Base-by-base conservation (phyloP, 441 rosid species). In the Gossypium laxum region DNA sequence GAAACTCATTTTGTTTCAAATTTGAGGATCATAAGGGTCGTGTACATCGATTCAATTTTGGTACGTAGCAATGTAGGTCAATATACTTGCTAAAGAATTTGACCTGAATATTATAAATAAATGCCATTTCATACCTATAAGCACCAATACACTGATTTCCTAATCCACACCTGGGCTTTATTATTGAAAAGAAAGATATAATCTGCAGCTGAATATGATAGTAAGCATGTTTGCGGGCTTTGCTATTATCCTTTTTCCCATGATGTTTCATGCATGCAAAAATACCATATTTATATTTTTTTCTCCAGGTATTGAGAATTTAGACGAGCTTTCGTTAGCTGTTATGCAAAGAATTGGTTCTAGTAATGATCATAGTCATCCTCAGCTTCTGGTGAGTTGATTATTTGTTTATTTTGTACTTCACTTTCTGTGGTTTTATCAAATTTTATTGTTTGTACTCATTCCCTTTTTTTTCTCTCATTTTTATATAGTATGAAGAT, bases 1-100 rank as follows among this genome's bases (percentile, higher is more conserved):
- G 89, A 28, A 85, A 80, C 66, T 83, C 93, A 34, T 92, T 89
- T 76, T 75, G 91, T 62, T 90, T 85, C 81, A 92, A 92, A 67
- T 84, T 92, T 67, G 81, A 82, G 77, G 96, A 92, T 75, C 83
- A 41, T 28, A 88, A 85, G 81, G 95, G 98, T 15, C 85, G 85
- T 51, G 85, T 93, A 38, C 98, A 93, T 82, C 85, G 93, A 81
- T 81, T 91, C 74, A 86, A 79, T 71, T 84, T 76, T 55, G 83
- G 93, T 89, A 80, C 19, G 93, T 80, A 60, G 58, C 71, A 26
- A 65, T 61, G 32, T 18, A 32, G 11, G n/a, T 19, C 72, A 54
- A 58, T 50, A 67, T 62, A 11, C 14, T 24, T 61, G 32, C 52
- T 17, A 50, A 57, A 72, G 51, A 48, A 51, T 10, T 30, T 51